Evolutionary conservation across 495 filamentous ascomycete genomes (phyloP).

Genomic region (Penicillium subrubescens): DNA sequence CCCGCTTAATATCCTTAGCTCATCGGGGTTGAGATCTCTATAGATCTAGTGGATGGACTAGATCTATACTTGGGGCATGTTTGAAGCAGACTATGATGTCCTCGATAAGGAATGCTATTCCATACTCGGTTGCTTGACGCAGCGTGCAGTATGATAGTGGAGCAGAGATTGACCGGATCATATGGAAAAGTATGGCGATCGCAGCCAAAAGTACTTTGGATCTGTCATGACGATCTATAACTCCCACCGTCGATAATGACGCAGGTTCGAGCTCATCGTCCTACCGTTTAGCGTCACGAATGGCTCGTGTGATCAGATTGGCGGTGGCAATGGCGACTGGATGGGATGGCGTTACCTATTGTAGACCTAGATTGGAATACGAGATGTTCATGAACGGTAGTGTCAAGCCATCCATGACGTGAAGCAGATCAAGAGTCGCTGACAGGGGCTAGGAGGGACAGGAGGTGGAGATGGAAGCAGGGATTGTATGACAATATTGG

Average conservation of each 20-base stretch:
- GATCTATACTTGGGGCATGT: neutral
- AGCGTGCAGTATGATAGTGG: neutral
- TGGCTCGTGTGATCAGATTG: slow-evolving; percentile 13
- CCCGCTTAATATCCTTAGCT: neutral
- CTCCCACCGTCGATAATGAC: neutral
- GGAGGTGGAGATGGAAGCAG: neutral
- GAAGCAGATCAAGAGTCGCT: neutral
- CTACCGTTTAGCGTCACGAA: neutral
- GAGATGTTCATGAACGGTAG: neutral
- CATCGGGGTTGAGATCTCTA: neutral
- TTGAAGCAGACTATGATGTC: neutral
- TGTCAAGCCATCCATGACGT: neutral
- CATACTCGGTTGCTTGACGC: neutral
- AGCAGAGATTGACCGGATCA: neutral
- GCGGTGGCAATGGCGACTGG: slow-evolving; percentile 5
- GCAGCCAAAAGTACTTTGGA: neutral
- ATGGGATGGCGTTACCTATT: neutral
- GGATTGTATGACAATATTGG: neutral
- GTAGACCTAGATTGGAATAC: neutral
- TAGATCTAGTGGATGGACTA: neutral
- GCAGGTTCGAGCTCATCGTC: slow-evolving; percentile 2
- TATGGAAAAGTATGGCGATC: neutral
- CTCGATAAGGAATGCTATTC: neutral
- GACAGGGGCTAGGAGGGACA: neutral
- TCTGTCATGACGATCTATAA: neutral